Evolutionary conservation across 768 basidiomycete genomes (phyloP), one percentile per base, ranked within the genome.

Genomic region (Suillus fuscotomentosus): DNA sequence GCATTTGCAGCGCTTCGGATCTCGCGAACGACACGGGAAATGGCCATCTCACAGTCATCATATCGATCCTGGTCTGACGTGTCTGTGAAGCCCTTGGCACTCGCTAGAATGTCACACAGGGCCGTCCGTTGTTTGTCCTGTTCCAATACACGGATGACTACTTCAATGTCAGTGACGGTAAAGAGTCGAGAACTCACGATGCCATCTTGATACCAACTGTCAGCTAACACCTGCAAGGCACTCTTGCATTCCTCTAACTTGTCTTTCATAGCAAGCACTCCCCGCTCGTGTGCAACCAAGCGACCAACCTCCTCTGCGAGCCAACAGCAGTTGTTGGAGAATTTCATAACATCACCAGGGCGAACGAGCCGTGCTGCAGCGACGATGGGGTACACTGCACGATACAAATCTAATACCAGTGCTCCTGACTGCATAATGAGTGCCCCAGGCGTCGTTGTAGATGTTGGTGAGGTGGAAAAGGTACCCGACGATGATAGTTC

Each of bases 281-380:
- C 72, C 36, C 78, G 79, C 63, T 78, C 79, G 11, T 55, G 36
- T 22, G 66, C 66, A 55, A 68, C 36, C 7, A 76, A 17, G 14
- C 70, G 69, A 22, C 22, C 36, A 0, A 89, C 72, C 68, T 89
- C 84, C 24, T 77, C 75, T 38, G 81, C 81, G 34, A 96, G 81
- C 72, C 89, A 92, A 24, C 84, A 69, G 68, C 88, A 93, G 66
- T 96, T 90, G 72, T 97, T 97, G 20, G 92, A 88, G 72, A 90
- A 90, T 57, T 86, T 85, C 83, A 97, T 88, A 1, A 83, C 80
- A 34, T 80, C 76, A 22, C 85, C 85, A 11, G 88, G 78, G 0
- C 82, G 78, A 43, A 80, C 74, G 38, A 91, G 74, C 53, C 80
- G 77, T 43, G 78, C 69, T 0, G 79, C 74, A 65, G 86, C 86